Evolutionary conservation across 306 rosid genomes (phyloP), one percentile per base, ranked within the genome.

Genomic region (Coriaria nepalensis): DNA sequence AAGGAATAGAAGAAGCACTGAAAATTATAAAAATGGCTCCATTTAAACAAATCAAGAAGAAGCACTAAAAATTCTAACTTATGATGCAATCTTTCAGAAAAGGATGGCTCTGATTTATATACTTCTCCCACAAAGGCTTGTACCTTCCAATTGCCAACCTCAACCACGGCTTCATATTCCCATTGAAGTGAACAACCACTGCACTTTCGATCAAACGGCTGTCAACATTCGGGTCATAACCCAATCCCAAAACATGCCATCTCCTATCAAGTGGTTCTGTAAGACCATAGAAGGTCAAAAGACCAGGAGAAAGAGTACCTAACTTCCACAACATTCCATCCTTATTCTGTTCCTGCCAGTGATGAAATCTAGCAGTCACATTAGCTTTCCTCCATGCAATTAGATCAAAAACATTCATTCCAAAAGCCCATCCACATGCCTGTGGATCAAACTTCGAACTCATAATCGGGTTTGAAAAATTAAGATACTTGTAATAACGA

Each of bases 181-280:
- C 98, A 4, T 82, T 92, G 54, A 65, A 92, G 73, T 92, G 98
- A 66, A 92, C 65, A 29, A 82, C 98, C 0, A 94, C 96, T 0
- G 94, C 98, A 38, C 86, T 92, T 60, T 92, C 96, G 45, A 86
- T 92, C 69, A 92, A 71, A 35, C 98, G 85, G 56, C 72, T 80
- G 73, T 92, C 98, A 47, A 92, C 79, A 43, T 86, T 82, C 49
- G 68, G 67, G 70, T 92, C 94, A 60, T 85, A 85, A 37, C 98
- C 98, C 70, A 92, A 65, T 66, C 98, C 98, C 68, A 92, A 66
- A 33, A 86, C 98, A 66, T 92, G 98, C 98, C 98, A 92, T 86
- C 98, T 92, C 64, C 98, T 73, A 52, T 92, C 98, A 47, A 92
- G 98, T 35, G 98, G 98, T 65, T 92, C 98, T 11, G 98, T 92